Base-by-base conservation (phyloP, 345 rosid species). In the Populus ilicifolia region DNA sequence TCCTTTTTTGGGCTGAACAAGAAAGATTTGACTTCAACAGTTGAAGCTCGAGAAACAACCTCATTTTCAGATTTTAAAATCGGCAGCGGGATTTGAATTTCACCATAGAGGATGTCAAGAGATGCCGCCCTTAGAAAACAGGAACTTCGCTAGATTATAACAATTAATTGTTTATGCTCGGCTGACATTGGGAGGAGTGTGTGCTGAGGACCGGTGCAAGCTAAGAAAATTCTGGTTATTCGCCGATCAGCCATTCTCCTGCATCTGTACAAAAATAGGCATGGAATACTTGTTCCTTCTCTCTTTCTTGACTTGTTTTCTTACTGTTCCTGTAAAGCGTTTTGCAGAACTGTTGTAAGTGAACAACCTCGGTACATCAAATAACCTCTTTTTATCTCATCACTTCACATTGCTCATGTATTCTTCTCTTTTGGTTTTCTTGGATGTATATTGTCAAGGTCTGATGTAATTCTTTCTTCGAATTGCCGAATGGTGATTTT, bases 11-110 rank as follows among this genome's bases (percentile, higher is more conserved):
- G 79, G 67, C 75, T 67, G 46, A 81, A 75, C 63, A 78, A 79
- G 82, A 90, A 93, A 84, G 97, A 96, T 50, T 75, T 87, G 14
- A 86, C 85, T 65, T 80, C 96, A 54, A 81, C 82, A 61, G 84
- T 87, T 20, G 97, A 87, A 87, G 84, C 86, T 70, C 84, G 86
- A 85, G 89, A 86, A 76, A 80, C 77, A 43, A 36, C 86, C 73
- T 72, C 86, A 8, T 75, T 82, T 30, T 76, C 87, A 7, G 88
- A 79, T 73, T 86, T 85, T 46, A 80, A 83, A 78, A 79, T 86
- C 18, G 88, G 89, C 73, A 75, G 75, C 2, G 85, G 85, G 78
- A 80, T 78, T 72, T 86, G 83, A 85, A 67, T 62, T 54, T 65
- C 39, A 16, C 77, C 18, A 8, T 46, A 35, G 39, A 29, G 21